Base-by-base conservation (phyloP, 805 yeast species). In the Torulaspora microellipsoides region DNA sequence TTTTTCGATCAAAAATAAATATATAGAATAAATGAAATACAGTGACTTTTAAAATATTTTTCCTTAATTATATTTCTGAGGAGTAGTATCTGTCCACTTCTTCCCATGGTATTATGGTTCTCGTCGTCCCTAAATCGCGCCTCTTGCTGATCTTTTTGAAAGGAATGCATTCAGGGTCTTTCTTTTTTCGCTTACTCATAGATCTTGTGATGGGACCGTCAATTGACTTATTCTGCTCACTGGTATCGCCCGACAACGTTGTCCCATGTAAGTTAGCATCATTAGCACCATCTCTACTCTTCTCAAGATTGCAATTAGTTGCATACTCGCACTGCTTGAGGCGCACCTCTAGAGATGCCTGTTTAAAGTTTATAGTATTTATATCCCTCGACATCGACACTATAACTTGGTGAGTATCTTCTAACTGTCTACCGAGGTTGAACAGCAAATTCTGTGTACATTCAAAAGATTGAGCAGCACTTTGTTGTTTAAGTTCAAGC, bases 51-150 rank as follows among this genome's bases (percentile, higher is more conserved):
- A 10, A 20, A 20, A 20, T 20, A 20, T 20, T 8, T 20, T 20
- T 20, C 2, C 2, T 20, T 7, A 20, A 20, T 34, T 30, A 43
- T 17, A 43, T 31, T 20, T 47, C 45, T 27, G 47, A 40, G 15
- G 42, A 31, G 23, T 43, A 43, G 34, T 39, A 43, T 37, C 34
- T 40, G 17, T 47, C 48, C 13, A 57, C 40, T 36, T 60, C 65
- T 14, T 56, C 64, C 62, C 64, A 60, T 4, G 65, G 63, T 9
- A 60, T 59, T 27, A 60, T 52, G 4, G 61, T 58, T 38, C 64
- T 47, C 6, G 49, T 31, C 10, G 20, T 25, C 14, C 34, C 42
- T 25, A 35, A 23, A 25, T 47, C 40, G 14, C 48, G 45, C 25
- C 46, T 38, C 30, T 44, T 47, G 15, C 15, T 34, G 27, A 47